A percentile compares a stretch with the other conserved stretches of the same genome.
Conservation (phyloP, 768 basidiomycete species). For the Termitomyces sp. region DNA sequence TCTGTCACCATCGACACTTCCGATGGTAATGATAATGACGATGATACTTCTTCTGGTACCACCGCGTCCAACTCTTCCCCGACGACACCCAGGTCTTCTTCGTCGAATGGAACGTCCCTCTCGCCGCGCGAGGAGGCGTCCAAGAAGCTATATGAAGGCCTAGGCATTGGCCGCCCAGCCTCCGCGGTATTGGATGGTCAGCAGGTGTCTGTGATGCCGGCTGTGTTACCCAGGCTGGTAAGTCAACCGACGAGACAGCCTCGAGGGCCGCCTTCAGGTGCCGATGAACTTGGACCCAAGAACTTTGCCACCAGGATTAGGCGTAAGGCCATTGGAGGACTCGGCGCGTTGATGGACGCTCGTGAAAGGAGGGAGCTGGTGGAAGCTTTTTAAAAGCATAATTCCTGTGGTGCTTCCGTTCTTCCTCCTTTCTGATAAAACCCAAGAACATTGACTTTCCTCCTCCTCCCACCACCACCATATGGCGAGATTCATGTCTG, state of each 20-base stretch:
- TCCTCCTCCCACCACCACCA: neutral
- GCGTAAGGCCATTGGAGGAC: constrained; percentile 78
- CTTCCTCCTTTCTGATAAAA: constrained; percentile 13
- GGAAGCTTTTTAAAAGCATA: constrained; percentile 54
- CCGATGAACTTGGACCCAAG: constrained; percentile 83
- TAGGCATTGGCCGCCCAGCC: constrained; percentile 75
- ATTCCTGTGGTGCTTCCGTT: constrained; percentile 13
- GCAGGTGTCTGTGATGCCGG: constrained; percentile 33
- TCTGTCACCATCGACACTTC: constrained; percentile 54
- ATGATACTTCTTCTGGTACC: constrained; percentile 56
- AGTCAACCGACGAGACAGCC: constrained; percentile 83
- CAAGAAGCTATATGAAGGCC: constrained; percentile 85
- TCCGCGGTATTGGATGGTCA: constrained; percentile 39
- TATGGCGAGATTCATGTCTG: constrained; percentile 12
- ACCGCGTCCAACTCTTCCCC: constrained; percentile 58
- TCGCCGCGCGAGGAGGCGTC: constrained; percentile 85
- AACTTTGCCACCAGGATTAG: constrained; percentile 87
- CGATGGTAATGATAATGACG: constrained; percentile 51
- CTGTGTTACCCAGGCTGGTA: constrained; percentile 53
- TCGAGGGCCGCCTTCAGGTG: constrained; percentile 81
- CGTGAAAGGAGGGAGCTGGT: constrained; percentile 76
- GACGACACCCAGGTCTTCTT: constrained; percentile 69
- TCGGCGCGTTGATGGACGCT: constrained; percentile 76
- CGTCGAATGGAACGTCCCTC: constrained; percentile 59
- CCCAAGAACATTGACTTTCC: neutral